phyloP scores from a whole-genome alignment of 441 rosid genomes.

The Omphalea diandra region DNA sequence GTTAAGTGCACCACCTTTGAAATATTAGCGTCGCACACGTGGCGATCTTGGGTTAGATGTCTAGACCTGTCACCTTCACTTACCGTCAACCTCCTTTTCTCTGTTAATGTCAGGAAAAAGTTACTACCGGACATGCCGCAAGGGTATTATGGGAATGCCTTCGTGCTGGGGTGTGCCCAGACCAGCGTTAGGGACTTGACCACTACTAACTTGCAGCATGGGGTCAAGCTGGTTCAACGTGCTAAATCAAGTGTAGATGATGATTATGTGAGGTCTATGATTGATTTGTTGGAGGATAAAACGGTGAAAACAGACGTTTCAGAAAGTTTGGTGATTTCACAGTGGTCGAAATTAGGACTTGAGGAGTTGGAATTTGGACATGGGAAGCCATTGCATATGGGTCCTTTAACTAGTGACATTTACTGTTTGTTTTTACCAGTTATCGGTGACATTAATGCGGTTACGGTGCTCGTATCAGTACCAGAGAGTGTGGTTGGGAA shows the following conservation, averaged over 20 bases:
- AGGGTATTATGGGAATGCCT: constrained; percentile 92
- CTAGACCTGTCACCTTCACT: constrained; percentile 53
- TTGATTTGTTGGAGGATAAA: constrained; percentile 76
- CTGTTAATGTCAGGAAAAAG: constrained; percentile 60
- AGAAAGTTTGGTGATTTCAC: constrained; percentile 69
- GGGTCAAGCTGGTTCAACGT: constrained; percentile 56
- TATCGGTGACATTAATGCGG: constrained; percentile 45
- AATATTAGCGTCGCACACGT: constrained; percentile 83
- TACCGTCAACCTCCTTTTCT: constrained; percentile 71
- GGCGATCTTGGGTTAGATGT: constrained; percentile 82
- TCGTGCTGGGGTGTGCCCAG: constrained; percentile 74
- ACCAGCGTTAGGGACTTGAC: constrained; percentile 50
- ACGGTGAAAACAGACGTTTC: constrained; percentile 54
- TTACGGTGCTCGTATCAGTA: constrained; percentile 71
- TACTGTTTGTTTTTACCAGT: constrained; percentile 91
- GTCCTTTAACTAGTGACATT: constrained; percentile 80
- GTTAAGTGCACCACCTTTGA: constrained; percentile 85
- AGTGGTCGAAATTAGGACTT: constrained; percentile 83
- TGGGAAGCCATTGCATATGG: constrained; percentile 77
- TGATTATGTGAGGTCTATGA: constrained; percentile 55
- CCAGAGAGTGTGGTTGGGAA: constrained; percentile 64
- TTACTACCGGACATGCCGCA: constrained; percentile 52
- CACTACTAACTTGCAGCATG: constrained; percentile 36
- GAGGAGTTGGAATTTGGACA: constrained; percentile 86
- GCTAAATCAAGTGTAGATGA: constrained; percentile 62